Evolutionary conservation across 345 rosid genomes (phyloP).

Genomic region (Brassica rapa): DNA sequence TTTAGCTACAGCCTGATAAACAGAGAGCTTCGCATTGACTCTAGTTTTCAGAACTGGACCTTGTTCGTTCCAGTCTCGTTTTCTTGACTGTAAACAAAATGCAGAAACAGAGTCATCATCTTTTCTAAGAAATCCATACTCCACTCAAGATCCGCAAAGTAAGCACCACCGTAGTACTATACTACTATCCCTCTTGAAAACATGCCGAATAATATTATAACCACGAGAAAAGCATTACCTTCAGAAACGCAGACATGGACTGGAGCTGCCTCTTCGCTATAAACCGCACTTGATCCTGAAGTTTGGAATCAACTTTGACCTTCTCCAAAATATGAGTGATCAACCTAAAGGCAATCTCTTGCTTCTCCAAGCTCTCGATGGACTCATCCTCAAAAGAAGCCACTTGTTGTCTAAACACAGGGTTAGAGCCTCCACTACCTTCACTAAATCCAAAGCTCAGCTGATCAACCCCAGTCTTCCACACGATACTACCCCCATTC

Average conservation of each 20-base stretch:
- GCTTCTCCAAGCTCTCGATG: slow-evolving; percentile 87
- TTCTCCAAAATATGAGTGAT: slow-evolving; percentile 68
- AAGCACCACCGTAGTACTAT: slow-evolving; percentile 9
- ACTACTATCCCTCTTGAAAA: slow-evolving; percentile 3
- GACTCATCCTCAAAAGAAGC: slow-evolving; percentile 86
- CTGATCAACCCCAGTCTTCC: slow-evolving; percentile 63
- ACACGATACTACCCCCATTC: slow-evolving; percentile 60
- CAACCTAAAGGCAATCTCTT: slow-evolving; percentile 82
- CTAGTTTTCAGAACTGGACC: slow-evolving; percentile 80
- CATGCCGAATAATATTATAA: neutral
- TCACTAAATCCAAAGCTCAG: slow-evolving; percentile 50
- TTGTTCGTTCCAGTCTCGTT: slow-evolving; percentile 91
- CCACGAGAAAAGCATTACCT: slow-evolving; percentile 54
- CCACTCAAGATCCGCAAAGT: slow-evolving; percentile 8
- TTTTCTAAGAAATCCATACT: slow-evolving; percentile 25
- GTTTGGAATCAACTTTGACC: slow-evolving; percentile 66
- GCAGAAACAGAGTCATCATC: slow-evolving; percentile 28
- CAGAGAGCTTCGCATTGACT: slow-evolving; percentile 75
- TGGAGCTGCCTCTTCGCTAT: slow-evolving; percentile 88
- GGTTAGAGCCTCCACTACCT: slow-evolving; percentile 53
- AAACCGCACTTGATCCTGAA: slow-evolving; percentile 74
- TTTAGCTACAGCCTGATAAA: slow-evolving; percentile 80
- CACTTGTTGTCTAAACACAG: slow-evolving; percentile 59
- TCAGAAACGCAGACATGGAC: slow-evolving; percentile 82
- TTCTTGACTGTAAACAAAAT: slow-evolving; percentile 71